A percentile compares a stretch with the other conserved stretches of the same genome.
These are phyloP conservation scores for Dicorynia guianensis DNA, from an alignment of 306 rosid species.

Conservation along the genomic window DNA sequence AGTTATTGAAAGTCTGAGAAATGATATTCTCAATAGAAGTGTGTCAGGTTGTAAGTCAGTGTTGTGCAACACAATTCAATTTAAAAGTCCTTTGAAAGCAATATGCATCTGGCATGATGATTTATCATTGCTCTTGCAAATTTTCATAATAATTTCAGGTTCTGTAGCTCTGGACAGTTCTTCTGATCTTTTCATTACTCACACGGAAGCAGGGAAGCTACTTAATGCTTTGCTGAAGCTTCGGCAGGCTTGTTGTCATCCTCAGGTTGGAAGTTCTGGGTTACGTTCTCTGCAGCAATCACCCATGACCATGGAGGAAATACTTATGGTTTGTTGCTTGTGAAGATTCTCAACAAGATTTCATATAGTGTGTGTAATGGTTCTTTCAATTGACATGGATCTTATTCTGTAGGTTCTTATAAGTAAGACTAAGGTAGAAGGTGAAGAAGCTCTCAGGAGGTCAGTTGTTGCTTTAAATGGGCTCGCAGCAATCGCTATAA, in stretches of 20 bases:
- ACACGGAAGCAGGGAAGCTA: conserved; percentile 89
- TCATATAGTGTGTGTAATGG: neutral
- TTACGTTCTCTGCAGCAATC: conserved; percentile 91
- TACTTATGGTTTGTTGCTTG: conserved; percentile 69
- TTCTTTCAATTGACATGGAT: conserved; percentile 38
- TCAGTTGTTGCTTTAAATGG: conserved; percentile 85
- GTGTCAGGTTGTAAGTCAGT: conserved; percentile 64
- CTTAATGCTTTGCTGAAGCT: conserved; percentile 89
- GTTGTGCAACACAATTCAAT: conserved; percentile 39
- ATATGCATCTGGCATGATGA: conserved; percentile 29
- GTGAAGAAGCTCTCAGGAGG: conserved; percentile 94
- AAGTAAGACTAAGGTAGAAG: conserved; percentile 90
- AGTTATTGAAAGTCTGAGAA: conserved; percentile 81
- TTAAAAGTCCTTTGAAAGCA: conserved; percentile 43
- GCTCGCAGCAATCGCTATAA: conserved; percentile 79
- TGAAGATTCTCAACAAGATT: conserved; percentile 30
- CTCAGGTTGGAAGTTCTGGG: conserved; percentile 98
- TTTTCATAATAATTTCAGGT: conserved; percentile 56
- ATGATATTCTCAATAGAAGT: conserved; percentile 69
- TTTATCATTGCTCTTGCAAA: conserved; percentile 48
- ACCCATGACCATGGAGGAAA: conserved; percentile 98
- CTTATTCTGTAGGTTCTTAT: conserved; percentile 79
- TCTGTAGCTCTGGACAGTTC: conserved; percentile 53
- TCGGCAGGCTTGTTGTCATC: conserved; percentile 99
- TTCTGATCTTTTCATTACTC: conserved; percentile 73